phyloP scores from a whole-genome alignment of 2,329 filamentous ascomycete species.

The Chaetomium strumarium region DNA sequence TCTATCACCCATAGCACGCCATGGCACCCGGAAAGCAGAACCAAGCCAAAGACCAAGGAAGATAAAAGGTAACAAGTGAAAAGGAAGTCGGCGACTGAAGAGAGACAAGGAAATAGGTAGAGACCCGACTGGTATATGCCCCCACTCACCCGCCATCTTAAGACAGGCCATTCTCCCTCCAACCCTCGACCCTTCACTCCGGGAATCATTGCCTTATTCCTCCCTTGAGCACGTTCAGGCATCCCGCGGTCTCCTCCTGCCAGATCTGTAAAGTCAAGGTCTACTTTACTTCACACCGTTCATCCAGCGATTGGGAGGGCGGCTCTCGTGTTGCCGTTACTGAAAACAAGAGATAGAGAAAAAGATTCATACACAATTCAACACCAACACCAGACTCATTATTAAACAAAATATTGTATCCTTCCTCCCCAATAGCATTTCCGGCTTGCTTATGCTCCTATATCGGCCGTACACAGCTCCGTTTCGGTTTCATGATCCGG shows the following conservation, averaged over 20 bases:
- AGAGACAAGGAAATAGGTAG: not conserved
- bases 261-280: not conserved
- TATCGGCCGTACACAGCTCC: not conserved
- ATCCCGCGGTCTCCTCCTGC: no score
- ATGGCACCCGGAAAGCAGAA: not conserved
- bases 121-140: constrained; percentile 17
- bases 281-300: not conserved
- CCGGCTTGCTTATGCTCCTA: constrained; percentile 1
- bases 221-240: no score
- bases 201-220: no score
- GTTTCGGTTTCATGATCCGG: constrained; percentile 7
- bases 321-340: not conserved
- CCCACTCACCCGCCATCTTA: not conserved
- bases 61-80: constrained; percentile 7
- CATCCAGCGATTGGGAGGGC: not conserved
- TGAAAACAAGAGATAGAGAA: constrained; percentile 22
- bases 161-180: not conserved
- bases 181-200: no score
- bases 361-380: constrained; percentile 26
- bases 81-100: not conserved
- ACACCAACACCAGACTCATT: constrained; percentile 18
- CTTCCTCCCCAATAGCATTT: constrained; percentile 5
- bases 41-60: not conserved
- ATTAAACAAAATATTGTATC: constrained; percentile 28
- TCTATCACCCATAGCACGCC: no score